Evolutionary conservation across 1,139 yeast species (phyloP), one percentile per base, ranked within the genome.

Genomic region (Taiozyma sp.): DNA sequence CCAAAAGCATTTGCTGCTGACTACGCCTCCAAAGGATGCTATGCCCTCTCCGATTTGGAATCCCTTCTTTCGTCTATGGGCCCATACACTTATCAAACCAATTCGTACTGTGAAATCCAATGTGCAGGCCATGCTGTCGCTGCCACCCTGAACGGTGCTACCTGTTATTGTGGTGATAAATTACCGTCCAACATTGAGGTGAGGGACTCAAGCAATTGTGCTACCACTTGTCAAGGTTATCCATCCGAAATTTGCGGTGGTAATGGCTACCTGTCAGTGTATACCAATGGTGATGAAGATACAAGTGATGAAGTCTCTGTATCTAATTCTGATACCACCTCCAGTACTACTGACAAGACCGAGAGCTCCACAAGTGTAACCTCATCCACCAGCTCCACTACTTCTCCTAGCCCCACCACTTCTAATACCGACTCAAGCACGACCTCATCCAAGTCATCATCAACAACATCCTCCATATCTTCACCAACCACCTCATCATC

Each of bases 191-290:
- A 26, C 42, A 4, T 83, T 13, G 54, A 59, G 24, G 46, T 63
- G 13, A 54, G 64, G n/a, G 67, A 66, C 43, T 62, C 68, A 50
- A 72, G 71, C 28, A 66, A 73, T 47, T 84, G 90, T 68, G 60
- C 74, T 49, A 62, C 62, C 3, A 51, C 63, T 3, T 84, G 90
- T 66, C 65, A 66, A 45, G 89, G 89, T 5, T 84, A 77, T 64
- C 76, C 76, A 4, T 54, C 56, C 11, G 84, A 80, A 53, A 71
- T 64, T 21, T 84, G 90, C 67, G 90, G 90, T 57, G 88, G 88
- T 9, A 44, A 57, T 45, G 65, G 64, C 29, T 76, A 75, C 56
- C 76, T 74, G 59, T 69, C 76, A 48, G 77, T 83, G 11, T 81
- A 74, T 56, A 63, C 66, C n/a, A 58, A 57, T 40, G 56, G 56